phyloP scores from a whole-genome alignment of 345 rosid species.

The Bretschneidera sinensis region DNA sequence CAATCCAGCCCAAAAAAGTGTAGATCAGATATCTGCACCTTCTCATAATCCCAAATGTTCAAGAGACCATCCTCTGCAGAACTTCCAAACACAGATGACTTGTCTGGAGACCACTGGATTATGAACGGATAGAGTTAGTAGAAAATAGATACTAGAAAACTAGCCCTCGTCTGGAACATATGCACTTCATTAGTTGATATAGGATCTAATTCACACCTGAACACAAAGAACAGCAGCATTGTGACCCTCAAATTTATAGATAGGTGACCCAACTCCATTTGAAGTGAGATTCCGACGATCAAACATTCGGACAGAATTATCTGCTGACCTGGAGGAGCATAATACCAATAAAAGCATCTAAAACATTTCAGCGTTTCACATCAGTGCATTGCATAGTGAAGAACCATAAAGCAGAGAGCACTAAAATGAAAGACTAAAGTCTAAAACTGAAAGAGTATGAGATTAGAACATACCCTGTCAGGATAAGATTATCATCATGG shows the following conservation, averaged over 20 bases:
- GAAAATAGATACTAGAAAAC: not conserved
- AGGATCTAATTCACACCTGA: conserved; percentile 45
- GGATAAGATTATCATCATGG: conserved; percentile 75
- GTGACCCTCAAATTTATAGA: conserved; percentile 83
- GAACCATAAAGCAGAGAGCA: not conserved
- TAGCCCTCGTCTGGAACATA: too few relatives aligned
- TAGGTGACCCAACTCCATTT: conserved; percentile 71
- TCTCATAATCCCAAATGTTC: conserved; percentile 91
- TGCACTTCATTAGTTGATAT: too few relatives aligned
- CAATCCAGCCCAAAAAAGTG: too few relatives aligned
- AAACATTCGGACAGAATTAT: conserved; percentile 81
- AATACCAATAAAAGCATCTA: conserved; percentile 6
- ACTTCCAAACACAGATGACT: conserved; percentile 87
- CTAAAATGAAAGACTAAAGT: not conserved
- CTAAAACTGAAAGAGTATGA: conserved; percentile 2
- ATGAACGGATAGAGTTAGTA: conserved; percentile 9
- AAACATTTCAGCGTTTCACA: conserved; percentile 2
- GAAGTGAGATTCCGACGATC: conserved; percentile 85
- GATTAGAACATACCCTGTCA: conserved; percentile 68
- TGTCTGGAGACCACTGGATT: conserved; percentile 88
- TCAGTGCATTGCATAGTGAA: conserved; percentile 8
- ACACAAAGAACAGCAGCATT: conserved; percentile 89
- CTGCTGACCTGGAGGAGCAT: conserved; percentile 72
- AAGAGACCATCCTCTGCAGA: conserved; percentile 95
- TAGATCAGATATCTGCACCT: too few relatives aligned